Evolutionary conservation across 768 basidiomycete species (phyloP).

Genomic region (Tephrocybe sp.): DNA sequence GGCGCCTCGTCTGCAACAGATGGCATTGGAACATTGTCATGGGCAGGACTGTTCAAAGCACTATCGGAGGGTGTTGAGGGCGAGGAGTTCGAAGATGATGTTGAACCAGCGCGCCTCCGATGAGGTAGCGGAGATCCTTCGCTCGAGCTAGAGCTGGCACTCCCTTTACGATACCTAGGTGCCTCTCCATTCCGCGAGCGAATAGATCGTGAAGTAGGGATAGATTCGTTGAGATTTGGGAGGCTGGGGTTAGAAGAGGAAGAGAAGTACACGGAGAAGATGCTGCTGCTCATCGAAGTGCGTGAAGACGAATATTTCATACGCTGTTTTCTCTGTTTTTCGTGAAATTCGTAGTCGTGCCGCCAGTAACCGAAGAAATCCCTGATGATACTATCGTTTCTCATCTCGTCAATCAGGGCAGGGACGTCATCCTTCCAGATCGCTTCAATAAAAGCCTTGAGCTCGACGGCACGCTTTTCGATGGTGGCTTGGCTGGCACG

Average conservation of each 20-base stretch:
- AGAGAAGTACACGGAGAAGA: constrained; percentile 60
- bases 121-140: constrained; percentile 16
- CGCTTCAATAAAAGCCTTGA: constrained; percentile 54
- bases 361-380: constrained; percentile 84
- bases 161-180: constrained; percentile 14
- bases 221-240: constrained; percentile 16
- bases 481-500: constrained; percentile 65
- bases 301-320: constrained; percentile 25
- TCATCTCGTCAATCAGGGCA: constrained; percentile 61
- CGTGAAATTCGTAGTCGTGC: constrained; percentile 60
- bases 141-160: constrained; percentile 17
- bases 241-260: constrained; percentile 35
- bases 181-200: constrained; percentile 9
- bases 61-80: constrained; percentile 37
- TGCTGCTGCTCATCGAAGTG: constrained; percentile 48
- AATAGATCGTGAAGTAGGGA: constrained; percentile 14
- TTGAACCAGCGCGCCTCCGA: constrained; percentile 35
- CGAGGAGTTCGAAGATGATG: constrained; percentile 39
- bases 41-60: constrained; percentile 28
- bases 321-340: constrained; percentile 34
- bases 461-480: constrained; percentile 59
- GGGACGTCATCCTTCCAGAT: constrained; percentile 64
- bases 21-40: constrained; percentile 24
- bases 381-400: constrained; percentile 51
- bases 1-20: constrained; percentile 34